Base-by-base conservation (phyloP, 371 early-diverging fungal species). In the Amoeboaphelidium protococcarum region DNA sequence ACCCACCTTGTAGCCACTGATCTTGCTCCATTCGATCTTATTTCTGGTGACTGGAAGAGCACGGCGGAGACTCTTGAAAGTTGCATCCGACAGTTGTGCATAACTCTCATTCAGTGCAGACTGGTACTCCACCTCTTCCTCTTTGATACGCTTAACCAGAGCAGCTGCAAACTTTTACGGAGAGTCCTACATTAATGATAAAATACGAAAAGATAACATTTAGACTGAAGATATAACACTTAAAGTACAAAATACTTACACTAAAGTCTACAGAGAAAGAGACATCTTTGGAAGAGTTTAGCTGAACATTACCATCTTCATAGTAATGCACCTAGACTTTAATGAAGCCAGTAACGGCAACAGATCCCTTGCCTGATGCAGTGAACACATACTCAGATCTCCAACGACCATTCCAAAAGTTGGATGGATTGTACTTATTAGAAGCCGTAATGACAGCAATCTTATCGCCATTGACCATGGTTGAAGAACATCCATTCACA, bases 271-370 rank as follows among this genome's bases (percentile, higher is more conserved):
- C 3, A 10, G 0, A 22, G 10, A 46, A 31, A 22, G 26, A 19
- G n/a, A 25, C 19, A 26, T 46, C 46, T 23, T 31, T 46, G 3
- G 26, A 13, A n/a, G 24, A 46, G 20, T 46, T 25, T 23, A 89
- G 58, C 60, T 95, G 96, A 40, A 95, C 91, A 53, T 95, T 95
- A 23, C 96, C 96, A 52, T 95, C 91, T 65, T 95, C 96, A 58
- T 83, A 95, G 61, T 95, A 95, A 54, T 95, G 96, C 19, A 92
- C 86, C 44, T 74, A 67, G 23, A 78, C 72, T 54, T 72, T 71
- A 40, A 81, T 53, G 13, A 50, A 51, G 1, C 90, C 91, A 49
- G 64, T 73, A 13, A 89, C 54, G 27, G 68, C 65, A 22, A n/a
- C 47, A 6, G n/a, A n/a, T n/a, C n/a, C n/a, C n/a, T n/a, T n/a